Conservation (phyloP, 768 basidiomycete species). For the Paxillus involutus region DNA sequence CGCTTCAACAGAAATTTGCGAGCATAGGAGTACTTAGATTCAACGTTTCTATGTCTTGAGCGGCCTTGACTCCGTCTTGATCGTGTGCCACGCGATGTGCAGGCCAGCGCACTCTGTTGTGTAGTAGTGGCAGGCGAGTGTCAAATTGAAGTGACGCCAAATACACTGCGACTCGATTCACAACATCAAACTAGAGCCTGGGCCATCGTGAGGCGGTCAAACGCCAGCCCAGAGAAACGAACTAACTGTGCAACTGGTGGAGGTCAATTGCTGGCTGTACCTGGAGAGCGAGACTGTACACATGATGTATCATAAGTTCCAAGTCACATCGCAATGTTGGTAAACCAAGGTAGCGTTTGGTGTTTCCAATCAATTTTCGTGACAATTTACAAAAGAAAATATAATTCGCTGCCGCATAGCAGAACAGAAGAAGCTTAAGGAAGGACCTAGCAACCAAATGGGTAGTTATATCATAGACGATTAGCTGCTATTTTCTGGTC, state of each 20-base stretch:
- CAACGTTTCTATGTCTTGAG: conserved; percentile 22
- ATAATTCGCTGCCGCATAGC: not conserved
- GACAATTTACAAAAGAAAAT: no score
- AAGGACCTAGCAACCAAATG: not conserved
- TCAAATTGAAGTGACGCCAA: conserved; percentile 22
- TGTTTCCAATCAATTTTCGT: not conserved
- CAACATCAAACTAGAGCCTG: conserved; percentile 28
- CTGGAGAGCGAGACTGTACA: conserved; percentile 17
- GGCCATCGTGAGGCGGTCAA: conserved; percentile 8
- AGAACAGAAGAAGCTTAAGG: not conserved
- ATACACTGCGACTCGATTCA: conserved; percentile 21
- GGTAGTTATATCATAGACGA: conserved; percentile 1
- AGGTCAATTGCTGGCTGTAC: conserved; percentile 15
- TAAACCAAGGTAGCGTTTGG: not conserved
- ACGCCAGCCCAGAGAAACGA: conserved; percentile 17
- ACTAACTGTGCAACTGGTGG: conserved; percentile 20
- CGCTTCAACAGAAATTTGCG: conserved; percentile 25
- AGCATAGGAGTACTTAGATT: conserved; percentile 33
- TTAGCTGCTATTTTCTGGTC: not conserved
- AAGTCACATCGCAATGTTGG: conserved; percentile 7
- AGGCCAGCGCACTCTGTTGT: conserved; percentile 22
- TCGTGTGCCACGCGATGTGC: conserved; percentile 19
- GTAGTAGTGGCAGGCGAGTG: conserved; percentile 25
- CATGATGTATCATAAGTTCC: conserved; percentile 29
- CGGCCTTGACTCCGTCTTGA: conserved; percentile 19